Base-by-base conservation (phyloP, 169 alveolate species). In the Cryptosporidium meleagridis region DNA sequence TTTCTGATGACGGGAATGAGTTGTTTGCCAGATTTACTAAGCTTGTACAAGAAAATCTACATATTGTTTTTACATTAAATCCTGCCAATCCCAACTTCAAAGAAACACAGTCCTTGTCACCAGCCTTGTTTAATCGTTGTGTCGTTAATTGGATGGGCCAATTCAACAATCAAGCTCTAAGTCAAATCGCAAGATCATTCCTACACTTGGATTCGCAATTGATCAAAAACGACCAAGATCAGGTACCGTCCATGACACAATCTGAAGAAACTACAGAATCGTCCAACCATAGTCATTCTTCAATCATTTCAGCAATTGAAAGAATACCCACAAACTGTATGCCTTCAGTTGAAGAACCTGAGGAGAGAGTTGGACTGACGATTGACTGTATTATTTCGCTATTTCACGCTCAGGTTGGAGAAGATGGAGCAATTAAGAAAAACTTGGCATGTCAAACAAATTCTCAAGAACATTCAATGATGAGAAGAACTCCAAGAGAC, bases 91-190 rank as follows among this genome's bases (percentile, higher is more conserved):
- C 99, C 0, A 99, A 97, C 91, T 98, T 98, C 95, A 92, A 97
- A 71, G 97, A 97, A 85, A 96, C 99, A 67, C 97, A 98, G 39
- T 98, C 99, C 26, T 94, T 98, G 31, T 97, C 99, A 0, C 99
- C 99, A 10, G 99, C 99, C 18, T 91, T 97, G 72, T 98, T 97
- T 93, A 98, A 98, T 91, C 95, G 99, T 71, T 98, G 99, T 87
- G 99, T 98, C 62, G 97, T 98, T 75, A 99, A 98, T 93, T 98
- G 99, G 99, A 97, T 98, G 89, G 99, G 99, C 3, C 99, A 97
- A 91, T 97, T 99, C 99, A 93, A 97, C 16, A 95, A 95, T 58
- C 97, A 96, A 48, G 99, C 99, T 9, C 93, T 97, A 75, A 94
- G 94, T 86, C 97, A 97, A 92, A 99, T 98, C 55, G 99, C 99